These are phyloP conservation scores for Fonsecaea nubica DNA, from an alignment of 2,329 filamentous ascomycete species.

Conservation along the genomic window DNA sequence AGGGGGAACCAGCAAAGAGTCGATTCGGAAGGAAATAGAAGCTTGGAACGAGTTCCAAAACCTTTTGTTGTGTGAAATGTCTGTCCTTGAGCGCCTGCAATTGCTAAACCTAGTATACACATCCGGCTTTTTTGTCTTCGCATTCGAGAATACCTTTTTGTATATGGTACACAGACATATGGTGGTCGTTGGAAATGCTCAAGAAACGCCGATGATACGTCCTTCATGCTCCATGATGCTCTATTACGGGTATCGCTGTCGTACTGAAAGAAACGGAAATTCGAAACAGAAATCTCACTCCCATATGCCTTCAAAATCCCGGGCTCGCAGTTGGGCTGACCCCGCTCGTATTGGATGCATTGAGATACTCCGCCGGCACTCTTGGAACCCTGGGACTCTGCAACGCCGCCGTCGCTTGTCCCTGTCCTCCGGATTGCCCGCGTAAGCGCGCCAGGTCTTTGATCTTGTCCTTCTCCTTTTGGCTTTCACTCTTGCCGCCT, in stretches of 20 bases:
- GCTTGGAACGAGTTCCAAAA: neutral
- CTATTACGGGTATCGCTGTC: slow-evolving; percentile 26
- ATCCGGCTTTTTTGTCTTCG: slow-evolving; percentile 17
- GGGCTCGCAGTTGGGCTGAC: slow-evolving; percentile 33
- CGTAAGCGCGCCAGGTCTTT: slow-evolving; percentile 53
- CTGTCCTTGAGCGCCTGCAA: slow-evolving; percentile 7
- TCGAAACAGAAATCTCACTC: slow-evolving; percentile 12
- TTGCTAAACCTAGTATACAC: slow-evolving; percentile 30
- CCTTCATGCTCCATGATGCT: slow-evolving; percentile 22
- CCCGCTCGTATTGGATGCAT: slow-evolving; percentile 37
- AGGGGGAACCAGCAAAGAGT: neutral
- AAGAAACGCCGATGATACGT: slow-evolving; percentile 25
- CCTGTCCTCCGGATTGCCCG: slow-evolving; percentile 41
- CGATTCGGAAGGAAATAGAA: neutral
- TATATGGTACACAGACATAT: slow-evolving; percentile 29
- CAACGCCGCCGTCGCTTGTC: slow-evolving; percentile 34
- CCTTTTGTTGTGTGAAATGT: slow-evolving; percentile 3
- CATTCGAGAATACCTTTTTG: slow-evolving; percentile 20
- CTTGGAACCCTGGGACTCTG: slow-evolving; percentile 54
- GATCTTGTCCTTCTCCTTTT: slow-evolving; percentile 55
- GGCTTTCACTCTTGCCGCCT: slow-evolving; percentile 50
- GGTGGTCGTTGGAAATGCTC: slow-evolving; percentile 15
- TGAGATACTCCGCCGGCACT: slow-evolving; percentile 56
- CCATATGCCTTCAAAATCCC: slow-evolving; percentile 23
- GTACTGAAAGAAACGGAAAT: slow-evolving; percentile 16